Percentiles rank a stretch among this genome's conserved stretches.
These are phyloP conservation scores for Pilaira anomala DNA, from an alignment of 192 early-diverging fungal species.

Conservation along the genomic window DNA sequence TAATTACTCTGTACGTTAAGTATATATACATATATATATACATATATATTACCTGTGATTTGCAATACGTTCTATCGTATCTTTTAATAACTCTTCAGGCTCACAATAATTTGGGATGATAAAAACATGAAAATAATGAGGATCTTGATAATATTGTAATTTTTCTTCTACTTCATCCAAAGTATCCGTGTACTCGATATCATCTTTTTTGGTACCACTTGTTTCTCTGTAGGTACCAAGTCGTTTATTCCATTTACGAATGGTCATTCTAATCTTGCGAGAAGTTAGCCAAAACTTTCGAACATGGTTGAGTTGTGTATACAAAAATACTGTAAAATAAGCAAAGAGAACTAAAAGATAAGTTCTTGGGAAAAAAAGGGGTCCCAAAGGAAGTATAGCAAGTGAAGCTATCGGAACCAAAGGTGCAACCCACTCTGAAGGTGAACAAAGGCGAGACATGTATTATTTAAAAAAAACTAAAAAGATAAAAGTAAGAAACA, in stretches of 20 bases:
- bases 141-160: background rate
- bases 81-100: slow-evolving; percentile 60
- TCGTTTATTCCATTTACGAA: slow-evolving; percentile 36
- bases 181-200: background rate
- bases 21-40: background rate
- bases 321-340: slow-evolving; percentile 46
- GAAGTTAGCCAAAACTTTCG: slow-evolving; percentile 47
- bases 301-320: slow-evolving; percentile 44
- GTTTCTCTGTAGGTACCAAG: no score
- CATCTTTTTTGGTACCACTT: background rate
- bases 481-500: no score
- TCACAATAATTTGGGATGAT: slow-evolving; percentile 75
- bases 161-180: slow-evolving; percentile 15
- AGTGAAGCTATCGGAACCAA: slow-evolving; percentile 36
- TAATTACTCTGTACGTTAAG: no score
- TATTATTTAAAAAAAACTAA: no score
- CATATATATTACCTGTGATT: slow-evolving; percentile 54
- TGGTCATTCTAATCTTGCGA: slow-evolving; percentile 36
- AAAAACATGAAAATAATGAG: slow-evolving; percentile 54
- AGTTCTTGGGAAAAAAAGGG: slow-evolving; percentile 39
- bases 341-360: slow-evolving; percentile 43
- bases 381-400: slow-evolving; percentile 40
- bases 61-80: slow-evolving; percentile 67
- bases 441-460: slow-evolving; percentile 21
- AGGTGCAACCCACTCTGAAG: slow-evolving; percentile 47